Percentiles rank a stretch among this genome's conserved stretches.
Evolutionary conservation across 441 rosid species (phyloP).

Genomic region (Populus hybrid): DNA sequence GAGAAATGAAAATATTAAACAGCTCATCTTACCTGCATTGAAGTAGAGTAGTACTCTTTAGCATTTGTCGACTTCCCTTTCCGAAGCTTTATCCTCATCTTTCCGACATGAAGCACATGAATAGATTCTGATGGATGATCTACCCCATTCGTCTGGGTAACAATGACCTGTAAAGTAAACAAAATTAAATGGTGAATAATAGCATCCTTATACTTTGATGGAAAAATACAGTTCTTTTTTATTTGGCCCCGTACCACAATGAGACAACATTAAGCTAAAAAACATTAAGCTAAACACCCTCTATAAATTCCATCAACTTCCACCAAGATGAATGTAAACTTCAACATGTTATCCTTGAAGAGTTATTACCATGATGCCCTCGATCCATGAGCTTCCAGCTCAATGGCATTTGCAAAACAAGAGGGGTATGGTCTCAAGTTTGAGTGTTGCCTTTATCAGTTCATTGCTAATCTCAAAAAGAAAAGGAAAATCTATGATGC

Average conservation of each 20-base stretch:
- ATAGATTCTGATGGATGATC: conserved; percentile 73
- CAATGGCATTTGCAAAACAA: not conserved
- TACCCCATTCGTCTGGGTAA: conserved; percentile 70
- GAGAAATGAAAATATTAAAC: not conserved
- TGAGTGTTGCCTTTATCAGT: not conserved
- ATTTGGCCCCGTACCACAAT: too few species aligned
- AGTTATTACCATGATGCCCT: not conserved
- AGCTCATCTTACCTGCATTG: conserved; percentile 60
- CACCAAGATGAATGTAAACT: not conserved
- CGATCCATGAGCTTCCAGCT: not conserved
- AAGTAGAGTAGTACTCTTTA: conserved; percentile 82
- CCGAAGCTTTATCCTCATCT: conserved; percentile 92
- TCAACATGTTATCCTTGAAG: not conserved
- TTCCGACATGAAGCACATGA: conserved; percentile 82
- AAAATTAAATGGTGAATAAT: not conserved
- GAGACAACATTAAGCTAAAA: not conserved
- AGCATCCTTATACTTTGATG: not conserved
- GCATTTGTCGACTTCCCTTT: conserved; percentile 69
- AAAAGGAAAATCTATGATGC: not conserved
- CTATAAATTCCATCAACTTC: not conserved
- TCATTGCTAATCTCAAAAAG: not conserved
- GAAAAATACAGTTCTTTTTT: not conserved
- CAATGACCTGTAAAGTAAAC: conserved; percentile 55
- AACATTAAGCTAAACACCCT: not conserved
- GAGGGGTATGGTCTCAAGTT: not conserved